Conservation (phyloP, 495 filamentous ascomycete genomes). For the Aspergillus nidulans region DNA sequence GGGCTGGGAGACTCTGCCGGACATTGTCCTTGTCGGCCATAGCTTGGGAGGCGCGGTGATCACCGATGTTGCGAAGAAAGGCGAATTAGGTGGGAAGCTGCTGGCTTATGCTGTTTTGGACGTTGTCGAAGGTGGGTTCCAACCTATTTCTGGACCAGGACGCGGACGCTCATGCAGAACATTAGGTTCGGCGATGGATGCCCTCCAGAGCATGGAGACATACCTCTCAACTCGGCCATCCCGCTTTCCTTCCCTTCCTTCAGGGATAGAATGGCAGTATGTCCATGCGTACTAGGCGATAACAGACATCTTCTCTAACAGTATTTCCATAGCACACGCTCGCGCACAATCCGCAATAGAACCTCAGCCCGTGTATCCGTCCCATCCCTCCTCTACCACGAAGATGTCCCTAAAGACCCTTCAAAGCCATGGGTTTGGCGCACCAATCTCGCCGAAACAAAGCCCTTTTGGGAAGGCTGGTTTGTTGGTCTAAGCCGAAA, state of each 20-base stretch:
- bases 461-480: conserved; percentile 94
- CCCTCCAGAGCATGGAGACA: conserved; percentile 89
- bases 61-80: conserved; percentile 69
- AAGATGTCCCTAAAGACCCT: conserved; percentile 30
- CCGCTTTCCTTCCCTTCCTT: conserved; percentile 66
- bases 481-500: conserved; percentile 83
- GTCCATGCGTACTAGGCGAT: conserved; percentile 17
- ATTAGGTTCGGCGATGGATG: conserved; percentile 72
- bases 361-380: conserved; percentile 79
- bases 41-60: conserved; percentile 94
- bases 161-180: neutral
- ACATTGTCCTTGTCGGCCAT: conserved; percentile 84
- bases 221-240: conserved; percentile 82
- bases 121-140: conserved; percentile 76
- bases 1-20: conserved; percentile 68
- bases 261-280: conserved; percentile 91
- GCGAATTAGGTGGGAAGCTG: conserved; percentile 59
- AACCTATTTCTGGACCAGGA: neutral
- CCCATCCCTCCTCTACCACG: conserved; percentile 66
- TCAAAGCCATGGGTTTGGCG: conserved; percentile 68
- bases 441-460: conserved; percentile 77
- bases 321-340: conserved; percentile 52
- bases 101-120: conserved; percentile 90
- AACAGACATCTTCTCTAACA: neutral
- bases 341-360: conserved; percentile 81